Percentiles rank a stretch among this genome's conserved stretches.
Conservation (phyloP, 371 early-diverging fungal species). For the Mortierella sp. region DNA sequence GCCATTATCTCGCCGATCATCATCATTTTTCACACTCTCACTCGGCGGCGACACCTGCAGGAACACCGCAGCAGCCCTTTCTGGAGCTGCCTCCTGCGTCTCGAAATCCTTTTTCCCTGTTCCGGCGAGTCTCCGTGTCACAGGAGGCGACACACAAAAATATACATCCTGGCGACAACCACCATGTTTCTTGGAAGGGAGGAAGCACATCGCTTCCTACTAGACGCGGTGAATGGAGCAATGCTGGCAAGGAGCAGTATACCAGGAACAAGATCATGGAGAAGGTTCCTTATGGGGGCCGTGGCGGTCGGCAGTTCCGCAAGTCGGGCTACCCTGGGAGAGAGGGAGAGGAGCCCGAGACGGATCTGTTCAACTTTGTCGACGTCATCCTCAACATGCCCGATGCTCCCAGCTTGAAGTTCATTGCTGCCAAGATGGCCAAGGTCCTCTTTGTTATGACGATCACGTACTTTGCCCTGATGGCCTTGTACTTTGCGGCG, state of each 20-base stretch:
- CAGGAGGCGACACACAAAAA: not conserved
- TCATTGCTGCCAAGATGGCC: constrained; percentile 19
- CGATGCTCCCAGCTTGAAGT: constrained; percentile 12
- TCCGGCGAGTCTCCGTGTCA: constrained; percentile 17
- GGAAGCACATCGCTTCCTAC: not conserved
- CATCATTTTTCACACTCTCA: not conserved
- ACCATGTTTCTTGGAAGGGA: not conserved
- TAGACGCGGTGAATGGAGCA: not conserved
- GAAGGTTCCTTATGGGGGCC: not conserved
- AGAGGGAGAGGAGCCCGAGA: constrained; percentile 51
- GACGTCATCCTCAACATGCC: constrained; percentile 43
- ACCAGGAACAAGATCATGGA: not conserved
- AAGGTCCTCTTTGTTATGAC: constrained; percentile 36
- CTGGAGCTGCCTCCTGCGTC: constrained; percentile 4
- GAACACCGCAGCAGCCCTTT: not conserved
- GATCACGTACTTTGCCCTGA: constrained; percentile 38
- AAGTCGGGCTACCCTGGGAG: constrained; percentile 43
- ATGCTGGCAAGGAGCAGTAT: not conserved
- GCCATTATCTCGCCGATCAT: not conserved
- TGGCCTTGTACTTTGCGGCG: constrained; percentile 49
- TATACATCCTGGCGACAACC: not conserved
- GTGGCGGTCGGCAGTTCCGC: not conserved
- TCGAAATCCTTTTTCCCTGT: constrained; percentile 25
- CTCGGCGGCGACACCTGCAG: not conserved
- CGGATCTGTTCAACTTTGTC: constrained; percentile 44